Evolutionary conservation across 2,329 filamentous ascomycete genomes (phyloP).

Genomic region (Xylariaceae sp.): DNA sequence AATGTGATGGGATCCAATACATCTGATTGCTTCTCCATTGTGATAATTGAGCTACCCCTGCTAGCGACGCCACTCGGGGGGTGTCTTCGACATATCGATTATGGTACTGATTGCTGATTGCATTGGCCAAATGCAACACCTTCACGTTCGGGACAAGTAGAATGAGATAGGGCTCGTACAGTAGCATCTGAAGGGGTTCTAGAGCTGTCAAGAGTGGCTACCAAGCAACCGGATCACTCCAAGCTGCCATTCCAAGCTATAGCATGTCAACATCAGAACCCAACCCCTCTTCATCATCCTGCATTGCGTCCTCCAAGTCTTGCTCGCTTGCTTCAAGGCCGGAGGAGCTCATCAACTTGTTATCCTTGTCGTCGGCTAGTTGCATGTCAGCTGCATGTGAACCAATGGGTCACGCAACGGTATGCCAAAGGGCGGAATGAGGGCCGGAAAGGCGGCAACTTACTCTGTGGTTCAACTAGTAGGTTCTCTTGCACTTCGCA

Average conservation of each 20-base stretch:
- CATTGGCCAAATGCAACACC: no score
- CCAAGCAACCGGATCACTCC: background rate
- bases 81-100: no score
- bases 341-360: slow-evolving; percentile 65
- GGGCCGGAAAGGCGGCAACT: slow-evolving; percentile 33
- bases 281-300: slow-evolving; percentile 32
- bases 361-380: slow-evolving; percentile 64
- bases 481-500: slow-evolving; percentile 92
- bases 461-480: slow-evolving; percentile 75
- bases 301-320: slow-evolving; percentile 50
- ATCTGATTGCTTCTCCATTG: no score
- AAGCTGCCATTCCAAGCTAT: no score
- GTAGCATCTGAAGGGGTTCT: background rate
- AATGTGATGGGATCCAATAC: no score
- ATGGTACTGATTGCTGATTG: no score
- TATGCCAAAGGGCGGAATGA: background rate
- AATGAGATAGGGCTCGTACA: no score
- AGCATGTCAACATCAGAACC: background rate
- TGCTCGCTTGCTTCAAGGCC: slow-evolving; percentile 63
- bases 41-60: no score
- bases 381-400: slow-evolving; percentile 24
- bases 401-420: slow-evolving; percentile 3
- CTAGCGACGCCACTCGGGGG: no score
- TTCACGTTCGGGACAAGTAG: no score
- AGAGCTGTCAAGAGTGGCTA: background rate